Conservation (phyloP, 2,329 filamentous ascomycete species). For the Xylaria sp. region DNA sequence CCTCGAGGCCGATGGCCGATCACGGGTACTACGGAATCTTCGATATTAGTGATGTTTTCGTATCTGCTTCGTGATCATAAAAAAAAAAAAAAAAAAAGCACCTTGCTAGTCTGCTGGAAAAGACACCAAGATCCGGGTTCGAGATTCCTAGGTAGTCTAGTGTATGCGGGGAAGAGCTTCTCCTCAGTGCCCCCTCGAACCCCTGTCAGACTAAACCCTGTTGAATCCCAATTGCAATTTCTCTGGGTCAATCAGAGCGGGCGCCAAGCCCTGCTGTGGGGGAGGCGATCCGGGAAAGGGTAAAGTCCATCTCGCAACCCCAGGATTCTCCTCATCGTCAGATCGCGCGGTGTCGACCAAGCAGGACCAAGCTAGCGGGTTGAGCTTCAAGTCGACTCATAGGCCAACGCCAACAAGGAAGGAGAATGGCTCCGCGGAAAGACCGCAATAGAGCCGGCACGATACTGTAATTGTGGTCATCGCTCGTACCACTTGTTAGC, state of each 20-base stretch:
- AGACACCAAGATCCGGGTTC: background rate
- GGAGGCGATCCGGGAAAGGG: constrained; percentile 12
- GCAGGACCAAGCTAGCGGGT: background rate
- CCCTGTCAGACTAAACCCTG: constrained; percentile 8
- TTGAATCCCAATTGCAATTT: constrained; percentile 31
- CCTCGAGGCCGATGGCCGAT: no score
- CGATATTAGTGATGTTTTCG: no score
- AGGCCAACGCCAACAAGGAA: constrained; percentile 18
- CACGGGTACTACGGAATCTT: no score
- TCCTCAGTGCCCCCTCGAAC: constrained; percentile 28
- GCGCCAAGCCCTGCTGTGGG: constrained; percentile 17
- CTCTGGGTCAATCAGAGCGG: constrained; percentile 8
- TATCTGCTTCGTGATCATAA: no score
- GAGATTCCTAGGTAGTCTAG: background rate
- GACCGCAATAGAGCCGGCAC: constrained; percentile 37
- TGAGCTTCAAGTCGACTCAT: constrained; percentile 17
- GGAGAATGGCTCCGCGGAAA: constrained; percentile 26
- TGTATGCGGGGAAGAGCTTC: constrained; percentile 36
- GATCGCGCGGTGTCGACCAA: constrained; percentile 11
- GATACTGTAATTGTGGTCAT: constrained; percentile 4
- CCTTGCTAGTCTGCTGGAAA: background rate
- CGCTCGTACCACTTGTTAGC: background rate
- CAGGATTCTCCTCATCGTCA: constrained; percentile 29
- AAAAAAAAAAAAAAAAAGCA: background rate
- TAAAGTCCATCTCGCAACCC: constrained; percentile 21